These are phyloP conservation scores for Cynanchum wilfordii DNA, from an alignment of 257 asterid species.

Conservation along the genomic window DNA sequence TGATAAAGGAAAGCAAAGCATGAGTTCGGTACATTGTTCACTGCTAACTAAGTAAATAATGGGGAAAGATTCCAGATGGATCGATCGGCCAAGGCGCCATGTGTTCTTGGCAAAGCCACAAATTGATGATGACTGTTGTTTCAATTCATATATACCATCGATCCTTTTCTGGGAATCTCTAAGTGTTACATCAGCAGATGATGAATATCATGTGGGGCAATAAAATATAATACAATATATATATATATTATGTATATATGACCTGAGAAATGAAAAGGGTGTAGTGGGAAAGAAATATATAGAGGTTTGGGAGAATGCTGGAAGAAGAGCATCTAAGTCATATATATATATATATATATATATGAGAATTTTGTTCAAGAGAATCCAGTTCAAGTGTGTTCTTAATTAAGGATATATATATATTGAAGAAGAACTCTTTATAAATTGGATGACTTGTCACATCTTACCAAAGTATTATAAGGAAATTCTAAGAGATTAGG, in stretches of 20 bases:
- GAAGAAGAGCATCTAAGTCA: slow-evolving; percentile 11
- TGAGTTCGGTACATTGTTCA: not conserved
- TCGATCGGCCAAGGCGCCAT: not conserved
- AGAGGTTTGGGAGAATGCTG: not conserved
- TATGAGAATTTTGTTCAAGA: slow-evolving; percentile 11
- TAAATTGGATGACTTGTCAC: slow-evolving; percentile 27
- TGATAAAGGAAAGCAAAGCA: slow-evolving; percentile 1
- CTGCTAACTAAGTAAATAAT: not conserved
- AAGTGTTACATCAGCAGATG: not conserved
- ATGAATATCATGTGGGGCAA: not conserved
- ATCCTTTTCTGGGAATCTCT: not conserved
- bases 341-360: too few species aligned
- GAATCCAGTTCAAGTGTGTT: slow-evolving; percentile 22
- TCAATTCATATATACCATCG: not conserved
- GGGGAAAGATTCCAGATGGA: slow-evolving; percentile 3
- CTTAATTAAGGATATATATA: not conserved
- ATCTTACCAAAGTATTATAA: slow-evolving; percentile 18
- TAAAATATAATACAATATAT: not conserved
- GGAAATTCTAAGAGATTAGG: slow-evolving; percentile 20
- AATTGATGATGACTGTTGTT: not conserved
- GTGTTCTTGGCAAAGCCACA: not conserved
- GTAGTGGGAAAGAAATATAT: not conserved
- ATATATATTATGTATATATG: too few species aligned
- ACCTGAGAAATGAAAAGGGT: slow-evolving; percentile 7
- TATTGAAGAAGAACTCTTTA: slow-evolving; percentile 19